phyloP scores from a whole-genome alignment of 2,329 filamentous ascomycete species.

The Daldinia sp. region DNA sequence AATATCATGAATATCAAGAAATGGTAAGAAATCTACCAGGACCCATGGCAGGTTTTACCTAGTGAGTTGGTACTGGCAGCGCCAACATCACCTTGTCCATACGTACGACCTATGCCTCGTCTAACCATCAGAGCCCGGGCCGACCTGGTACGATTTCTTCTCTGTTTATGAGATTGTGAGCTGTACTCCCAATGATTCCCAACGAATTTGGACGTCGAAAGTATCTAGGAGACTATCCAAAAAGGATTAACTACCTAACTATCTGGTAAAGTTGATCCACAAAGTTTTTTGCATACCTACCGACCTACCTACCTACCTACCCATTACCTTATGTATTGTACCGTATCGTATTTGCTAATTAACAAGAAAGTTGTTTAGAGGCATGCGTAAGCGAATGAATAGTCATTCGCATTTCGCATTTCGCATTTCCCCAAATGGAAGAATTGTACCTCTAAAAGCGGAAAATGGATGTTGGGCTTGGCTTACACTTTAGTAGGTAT shows the following conservation, averaged over 20 bases:
- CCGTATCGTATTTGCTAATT: too few relatives aligned
- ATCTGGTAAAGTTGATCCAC: background rate
- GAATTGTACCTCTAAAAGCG: slow-evolving; percentile 1
- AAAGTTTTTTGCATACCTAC: too few relatives aligned
- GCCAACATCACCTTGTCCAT: slow-evolving; percentile 5
- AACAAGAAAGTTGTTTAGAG: background rate
- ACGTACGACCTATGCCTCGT: slow-evolving; percentile 22
- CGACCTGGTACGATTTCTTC: slow-evolving; percentile 22
- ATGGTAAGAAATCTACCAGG: background rate
- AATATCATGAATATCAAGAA: background rate
- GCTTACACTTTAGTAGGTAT: background rate
- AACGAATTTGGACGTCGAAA: slow-evolving; percentile 7
- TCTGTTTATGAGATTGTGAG: slow-evolving; percentile 1
- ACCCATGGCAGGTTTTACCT: slow-evolving; percentile 11
- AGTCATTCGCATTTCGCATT: slow-evolving; percentile 30
- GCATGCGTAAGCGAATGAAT: slow-evolving; percentile 18
- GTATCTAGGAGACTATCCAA: background rate
- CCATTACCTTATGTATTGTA: background rate
- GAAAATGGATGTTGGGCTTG: slow-evolving; percentile 4
- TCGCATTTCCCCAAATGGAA: slow-evolving; percentile 26
- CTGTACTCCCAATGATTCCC: slow-evolving; percentile 11
- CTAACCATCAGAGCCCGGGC: slow-evolving; percentile 26
- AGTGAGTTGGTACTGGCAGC: slow-evolving; percentile 20
- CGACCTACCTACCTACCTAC: background rate
- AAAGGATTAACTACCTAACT: background rate